Conservation (phyloP, 2,329 filamentous ascomycete species). For the Aspergillus novofumigatus region DNA sequence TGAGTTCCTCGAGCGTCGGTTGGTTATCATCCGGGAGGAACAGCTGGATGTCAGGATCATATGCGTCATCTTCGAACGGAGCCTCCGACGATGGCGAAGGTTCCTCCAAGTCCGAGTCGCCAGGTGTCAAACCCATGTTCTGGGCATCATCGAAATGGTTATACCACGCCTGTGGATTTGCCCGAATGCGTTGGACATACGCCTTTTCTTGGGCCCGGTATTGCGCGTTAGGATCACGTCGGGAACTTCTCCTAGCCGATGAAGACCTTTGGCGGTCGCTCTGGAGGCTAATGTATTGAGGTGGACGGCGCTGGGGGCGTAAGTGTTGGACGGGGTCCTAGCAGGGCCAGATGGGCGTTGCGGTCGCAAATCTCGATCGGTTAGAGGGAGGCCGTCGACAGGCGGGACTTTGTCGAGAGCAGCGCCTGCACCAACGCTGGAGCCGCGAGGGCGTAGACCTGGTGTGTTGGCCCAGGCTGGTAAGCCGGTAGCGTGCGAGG, state of each 20-base stretch:
- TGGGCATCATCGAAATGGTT: slow-evolving; percentile 56
- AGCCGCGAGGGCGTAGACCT: slow-evolving; percentile 38
- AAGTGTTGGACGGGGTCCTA: slow-evolving; percentile 74
- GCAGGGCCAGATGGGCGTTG: slow-evolving; percentile 66
- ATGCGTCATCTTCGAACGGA: slow-evolving; percentile 75
- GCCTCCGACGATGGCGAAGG: slow-evolving; percentile 83
- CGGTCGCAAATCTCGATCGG: slow-evolving; percentile 44
- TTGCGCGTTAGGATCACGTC: slow-evolving; percentile 65
- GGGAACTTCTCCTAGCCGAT: slow-evolving; percentile 51
- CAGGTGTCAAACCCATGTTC: slow-evolving; percentile 63
- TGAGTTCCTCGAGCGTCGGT: slow-evolving; percentile 83
- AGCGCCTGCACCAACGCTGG: slow-evolving; percentile 39
- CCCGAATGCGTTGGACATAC: slow-evolving; percentile 86
- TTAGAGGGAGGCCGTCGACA: slow-evolving; percentile 25
- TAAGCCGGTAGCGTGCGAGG: slow-evolving; percentile 22
- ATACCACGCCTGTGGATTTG: slow-evolving; percentile 75
- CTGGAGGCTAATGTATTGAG: slow-evolving; percentile 46
- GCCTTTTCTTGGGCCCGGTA: slow-evolving; percentile 87
- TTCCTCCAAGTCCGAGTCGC: slow-evolving; percentile 81
- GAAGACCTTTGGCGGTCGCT: slow-evolving; percentile 52
- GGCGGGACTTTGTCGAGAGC: slow-evolving; percentile 38
- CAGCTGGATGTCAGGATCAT: slow-evolving; percentile 87
- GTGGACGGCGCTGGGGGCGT: slow-evolving; percentile 59
- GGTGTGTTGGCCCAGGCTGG: slow-evolving; percentile 35
- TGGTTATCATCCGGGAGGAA: slow-evolving; percentile 88